Evolutionary conservation across 2,329 filamentous ascomycete genomes (phyloP).

Genomic region (Neonectria ditissima): DNA sequence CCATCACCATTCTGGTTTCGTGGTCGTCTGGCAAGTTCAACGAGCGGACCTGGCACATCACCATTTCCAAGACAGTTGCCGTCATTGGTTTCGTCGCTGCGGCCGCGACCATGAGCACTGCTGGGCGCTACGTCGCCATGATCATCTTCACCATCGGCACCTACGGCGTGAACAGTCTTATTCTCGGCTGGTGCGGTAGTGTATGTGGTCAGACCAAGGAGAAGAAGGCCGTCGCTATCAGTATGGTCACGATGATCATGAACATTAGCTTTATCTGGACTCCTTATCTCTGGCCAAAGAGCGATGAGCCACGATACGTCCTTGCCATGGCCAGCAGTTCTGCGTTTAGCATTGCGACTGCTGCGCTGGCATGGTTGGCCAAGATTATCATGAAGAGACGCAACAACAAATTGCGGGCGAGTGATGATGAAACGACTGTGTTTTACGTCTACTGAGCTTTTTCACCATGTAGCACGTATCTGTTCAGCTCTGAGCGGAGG

Average conservation of each 20-base stretch:
- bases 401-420: constrained; percentile 51
- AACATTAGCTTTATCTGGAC: constrained; percentile 46
- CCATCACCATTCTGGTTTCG: constrained; percentile 38
- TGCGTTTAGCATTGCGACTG: constrained; percentile 51
- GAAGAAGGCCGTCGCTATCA: constrained; percentile 60
- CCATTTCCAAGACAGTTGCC: constrained; percentile 55
- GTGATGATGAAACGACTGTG: constrained; percentile 41
- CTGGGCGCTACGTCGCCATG: constrained; percentile 47
- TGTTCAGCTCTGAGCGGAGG: too few species aligned
- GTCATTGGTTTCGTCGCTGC: constrained; percentile 44
- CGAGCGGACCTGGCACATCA: constrained; percentile 62
- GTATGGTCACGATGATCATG: constrained; percentile 46
- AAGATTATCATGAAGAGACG: constrained; percentile 49
- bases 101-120: constrained; percentile 42
- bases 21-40: constrained; percentile 59
- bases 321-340: constrained; percentile 40
- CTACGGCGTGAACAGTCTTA: constrained; percentile 58
- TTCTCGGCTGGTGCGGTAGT: constrained; percentile 57
- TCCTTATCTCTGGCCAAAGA: constrained; percentile 42
- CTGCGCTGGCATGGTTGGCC: constrained; percentile 54
- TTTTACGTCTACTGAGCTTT: constrained; percentile 48
- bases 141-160: constrained; percentile 55
- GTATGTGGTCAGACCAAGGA: constrained; percentile 61
- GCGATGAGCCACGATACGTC: constrained; percentile 39
- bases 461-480: too few species aligned